Evolutionary conservation across 306 rosid genomes (phyloP), one percentile per base, ranked within the genome.

Genomic region (Cucumis hystrix): DNA sequence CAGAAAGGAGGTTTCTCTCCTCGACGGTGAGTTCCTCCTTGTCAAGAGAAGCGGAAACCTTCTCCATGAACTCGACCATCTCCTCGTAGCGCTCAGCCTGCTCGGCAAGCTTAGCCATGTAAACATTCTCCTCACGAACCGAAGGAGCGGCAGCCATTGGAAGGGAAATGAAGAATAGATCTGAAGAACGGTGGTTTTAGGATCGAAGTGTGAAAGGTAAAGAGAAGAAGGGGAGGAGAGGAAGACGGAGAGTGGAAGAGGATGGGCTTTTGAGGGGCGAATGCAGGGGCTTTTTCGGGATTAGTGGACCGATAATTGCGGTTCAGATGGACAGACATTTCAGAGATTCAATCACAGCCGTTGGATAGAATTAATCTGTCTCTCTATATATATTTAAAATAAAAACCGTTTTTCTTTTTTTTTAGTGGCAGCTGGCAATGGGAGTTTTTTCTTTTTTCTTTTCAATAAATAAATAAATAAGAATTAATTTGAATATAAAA

Each of bases 81-180:
- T 96, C 99, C 70, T 96, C 99, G 87, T 96, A 96, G 67, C 99
- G 98, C 86, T 96, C 99, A 40, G 99, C 99, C 63, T 96, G 99
- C 89, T 96, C 98, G 40, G 99, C 98, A n/a, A 96, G 99, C 88
- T 96, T 96, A 40, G 99, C 99, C 99, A 96, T 92, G 93, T 92
- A 96, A 2, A 96, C 99, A 83, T 85, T 73, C 89, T 96, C 99
- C 81, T 96, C 99, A 23, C 99, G 98, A 39, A 97, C 87, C 57
- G 99, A 69, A 10, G 87, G 89, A 54, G 94, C 75, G 40, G 86
- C 80, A 77, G 97, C 90, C 99, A 92, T 96, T 87, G 87, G 55
- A 18, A 4, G 21, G 21, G 41, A 75, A 25, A 65, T 16, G 33
- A 28, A 54, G 75, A 33, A 12, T 67, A 56, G 81, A 78, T 78